phyloP scores from a whole-genome alignment of 257 asterid genomes.

The Linderniella brevidens region DNA sequence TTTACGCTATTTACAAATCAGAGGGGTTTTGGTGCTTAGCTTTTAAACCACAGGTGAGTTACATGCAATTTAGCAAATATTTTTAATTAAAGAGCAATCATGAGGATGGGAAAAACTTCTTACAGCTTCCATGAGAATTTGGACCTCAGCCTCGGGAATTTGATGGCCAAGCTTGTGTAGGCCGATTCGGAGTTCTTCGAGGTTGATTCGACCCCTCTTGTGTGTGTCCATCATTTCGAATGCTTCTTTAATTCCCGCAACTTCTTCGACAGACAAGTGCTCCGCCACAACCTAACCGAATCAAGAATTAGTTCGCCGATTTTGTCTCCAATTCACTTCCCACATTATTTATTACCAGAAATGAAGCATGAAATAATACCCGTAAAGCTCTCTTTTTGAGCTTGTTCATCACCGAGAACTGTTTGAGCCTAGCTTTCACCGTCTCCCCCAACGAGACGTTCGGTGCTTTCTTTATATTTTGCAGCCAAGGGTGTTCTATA shows the following conservation, averaged over 20 bases:
- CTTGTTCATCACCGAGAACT: constrained; percentile 61
- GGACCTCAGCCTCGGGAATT: constrained; percentile 48
- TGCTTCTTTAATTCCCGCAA: constrained; percentile 54
- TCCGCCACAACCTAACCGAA: constrained; percentile 72
- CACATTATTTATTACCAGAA: no score
- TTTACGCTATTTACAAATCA: no score
- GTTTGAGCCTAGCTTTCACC: constrained; percentile 64
- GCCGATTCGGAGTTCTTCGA: constrained; percentile 39
- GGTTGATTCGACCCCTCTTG: constrained; percentile 33
- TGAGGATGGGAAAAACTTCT: no score
- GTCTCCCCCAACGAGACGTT: constrained; percentile 63
- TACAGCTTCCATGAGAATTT: constrained; percentile 67
- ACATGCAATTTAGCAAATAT: no score
- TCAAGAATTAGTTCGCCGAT: no score
- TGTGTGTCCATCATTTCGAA: constrained; percentile 50
- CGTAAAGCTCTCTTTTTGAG: constrained; percentile 56
- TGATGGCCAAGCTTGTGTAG: constrained; percentile 50
- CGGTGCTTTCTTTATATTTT: constrained; percentile 53
- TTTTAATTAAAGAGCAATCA: no score
- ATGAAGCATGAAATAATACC: no score
- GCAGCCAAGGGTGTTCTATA: constrained; percentile 66
- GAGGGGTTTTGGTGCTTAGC: no score
- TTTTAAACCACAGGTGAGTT: no score
- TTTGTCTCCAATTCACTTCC: no score
- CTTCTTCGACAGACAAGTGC: constrained; percentile 60